Evolutionary conservation across 2,329 filamentous ascomycete species (phyloP), one percentile per base, ranked within the genome.

Genomic region (Camillea tinctor): DNA sequence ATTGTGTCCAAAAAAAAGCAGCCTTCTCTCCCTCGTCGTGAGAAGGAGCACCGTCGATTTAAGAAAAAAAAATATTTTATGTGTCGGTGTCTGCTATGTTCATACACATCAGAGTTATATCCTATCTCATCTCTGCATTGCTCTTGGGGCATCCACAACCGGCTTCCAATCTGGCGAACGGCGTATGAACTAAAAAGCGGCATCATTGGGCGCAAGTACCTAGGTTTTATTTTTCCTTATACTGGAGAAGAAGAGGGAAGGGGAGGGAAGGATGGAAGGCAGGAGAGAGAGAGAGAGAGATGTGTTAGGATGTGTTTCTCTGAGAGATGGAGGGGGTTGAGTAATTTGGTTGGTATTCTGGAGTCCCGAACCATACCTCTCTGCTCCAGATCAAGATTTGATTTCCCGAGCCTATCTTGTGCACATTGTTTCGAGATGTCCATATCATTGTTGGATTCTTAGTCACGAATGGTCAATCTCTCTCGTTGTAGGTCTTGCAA

Each of bases 181-280:
- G 76, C 75, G 76, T 73, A 77, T 72, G 71, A 74, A 74, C 65
- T 69, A 72, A 74, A 73, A 75, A 71, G 70, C 70, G 71, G 71
- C 69, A 74, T 72, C 61, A 68, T 64, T 60, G 65, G 71, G 70
- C 68, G 66, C 66, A 72, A 66, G 70, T 69, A 66, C 66, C 65
- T 68, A 64, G 65, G 58, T 69, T 71, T 52, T 58, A 30, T 30
- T 63, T 62, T 56, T 62, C 60, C 60, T 64, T 55, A 54, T 62
- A 60, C 52, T 64, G 63, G 66, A 58, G 26, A 67, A 63, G 65
- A 68, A 67, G 64, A 66, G 54, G n/a, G n/a, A n/a, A n/a, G 7
- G 50, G 22, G 19, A 50, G 49, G 21, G 17, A n/a, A 36, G 22
- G 50, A 23, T n/a, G 50, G 50, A 36, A 40, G 51, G 30, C 17